These are phyloP conservation scores for Scenedesmus sp. DNA, from an alignment of 163 green algal genomes.

Conservation along the genomic window DNA sequence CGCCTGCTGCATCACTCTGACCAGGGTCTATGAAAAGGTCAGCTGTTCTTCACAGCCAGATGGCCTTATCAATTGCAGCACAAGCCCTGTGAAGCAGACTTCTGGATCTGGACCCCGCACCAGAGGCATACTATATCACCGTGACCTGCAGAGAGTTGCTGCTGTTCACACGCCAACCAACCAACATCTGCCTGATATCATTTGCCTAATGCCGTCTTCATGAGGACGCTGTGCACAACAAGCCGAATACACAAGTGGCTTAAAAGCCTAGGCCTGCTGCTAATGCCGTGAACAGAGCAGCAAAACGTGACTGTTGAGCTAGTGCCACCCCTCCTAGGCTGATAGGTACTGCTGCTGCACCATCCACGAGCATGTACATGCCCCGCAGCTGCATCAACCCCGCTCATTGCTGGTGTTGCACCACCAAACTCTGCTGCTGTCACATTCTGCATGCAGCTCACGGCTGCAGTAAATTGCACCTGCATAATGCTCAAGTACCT, in stretches of 20 bases:
- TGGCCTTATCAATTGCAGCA: neutral
- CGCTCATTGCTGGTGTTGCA: neutral
- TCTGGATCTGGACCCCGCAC: no score
- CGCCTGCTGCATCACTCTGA: no score
- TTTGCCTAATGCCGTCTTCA: neutral
- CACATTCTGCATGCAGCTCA: neutral
- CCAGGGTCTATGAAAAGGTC: no score
- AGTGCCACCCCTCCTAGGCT: conserved; percentile 11
- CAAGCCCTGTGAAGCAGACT: neutral
- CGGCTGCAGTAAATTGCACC: neutral
- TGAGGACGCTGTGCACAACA: neutral
- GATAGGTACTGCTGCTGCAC: neutral
- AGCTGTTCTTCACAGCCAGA: neutral
- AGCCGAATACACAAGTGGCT: no score
- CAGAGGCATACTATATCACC: no score
- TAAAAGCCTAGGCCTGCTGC: neutral
- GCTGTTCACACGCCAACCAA: no score
- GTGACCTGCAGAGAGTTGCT: no score
- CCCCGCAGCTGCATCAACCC: neutral
- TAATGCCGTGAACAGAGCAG: neutral
- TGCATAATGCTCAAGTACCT: neutral
- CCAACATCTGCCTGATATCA: neutral
- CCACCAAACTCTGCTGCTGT: neutral
- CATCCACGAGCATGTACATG: neutral
- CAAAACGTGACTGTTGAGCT: neutral